A percentile compares a stretch with the other conserved stretches of the same genome.
Evolutionary conservation across 441 rosid genomes (phyloP).

Genomic region (Macaranga tanarius): DNA sequence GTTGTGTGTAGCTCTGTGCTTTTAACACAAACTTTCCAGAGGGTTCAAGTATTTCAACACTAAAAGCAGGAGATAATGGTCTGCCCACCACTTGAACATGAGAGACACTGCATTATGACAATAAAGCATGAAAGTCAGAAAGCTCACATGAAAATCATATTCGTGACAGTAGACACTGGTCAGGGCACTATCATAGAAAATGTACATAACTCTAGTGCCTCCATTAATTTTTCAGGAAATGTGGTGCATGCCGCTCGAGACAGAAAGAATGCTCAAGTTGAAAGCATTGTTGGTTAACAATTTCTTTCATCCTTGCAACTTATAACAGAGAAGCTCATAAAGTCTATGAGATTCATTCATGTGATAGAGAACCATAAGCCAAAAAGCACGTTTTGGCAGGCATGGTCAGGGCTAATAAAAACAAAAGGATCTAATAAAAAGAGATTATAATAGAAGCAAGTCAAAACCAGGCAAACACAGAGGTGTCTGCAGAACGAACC

Average conservation of each 20-base stretch:
- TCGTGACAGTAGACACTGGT: too few species aligned
- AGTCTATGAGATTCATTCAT: background rate
- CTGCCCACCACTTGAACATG: conserved; percentile 65
- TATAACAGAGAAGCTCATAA: too few species aligned
- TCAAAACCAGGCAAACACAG: conserved; percentile 6
- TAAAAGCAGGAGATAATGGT: conserved; percentile 46
- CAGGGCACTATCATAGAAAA: background rate
- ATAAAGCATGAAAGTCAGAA: conserved; percentile 4
- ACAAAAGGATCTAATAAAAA: background rate
- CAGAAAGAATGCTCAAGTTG: background rate
- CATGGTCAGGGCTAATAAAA: background rate
- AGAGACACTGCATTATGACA: conserved; percentile 47
- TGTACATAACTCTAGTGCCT: background rate
- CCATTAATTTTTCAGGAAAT: background rate
- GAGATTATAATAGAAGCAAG: background rate
- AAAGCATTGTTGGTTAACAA: background rate
- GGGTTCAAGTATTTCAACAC: conserved; percentile 38
- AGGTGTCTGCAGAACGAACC: conserved; percentile 43
- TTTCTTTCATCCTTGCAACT: background rate
- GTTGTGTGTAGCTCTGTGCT: conserved; percentile 38
- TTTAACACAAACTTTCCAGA: conserved; percentile 46
- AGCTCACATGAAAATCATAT: too few species aligned
- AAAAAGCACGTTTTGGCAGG: background rate
- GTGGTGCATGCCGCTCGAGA: background rate
- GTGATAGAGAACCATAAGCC: background rate